A percentile compares a stretch with the other conserved stretches of the same genome.
These are phyloP conservation scores for Aspergillus amoenus DNA, from an alignment of 2,329 filamentous ascomycete genomes.

Conservation along the genomic window DNA sequence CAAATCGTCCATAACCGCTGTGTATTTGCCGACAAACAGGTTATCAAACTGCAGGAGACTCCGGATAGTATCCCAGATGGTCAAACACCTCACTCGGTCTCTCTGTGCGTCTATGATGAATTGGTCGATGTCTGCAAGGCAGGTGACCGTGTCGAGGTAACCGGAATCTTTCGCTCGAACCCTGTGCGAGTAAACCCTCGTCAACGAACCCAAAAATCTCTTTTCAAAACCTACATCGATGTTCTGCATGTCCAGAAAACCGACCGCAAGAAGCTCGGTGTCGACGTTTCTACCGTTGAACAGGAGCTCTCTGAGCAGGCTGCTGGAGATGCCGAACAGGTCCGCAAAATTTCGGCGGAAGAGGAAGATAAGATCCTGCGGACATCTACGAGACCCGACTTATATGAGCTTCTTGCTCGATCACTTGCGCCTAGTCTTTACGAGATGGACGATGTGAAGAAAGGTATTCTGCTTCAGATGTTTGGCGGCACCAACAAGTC, in stretches of 20 bases:
- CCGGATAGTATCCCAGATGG: constrained; percentile 92
- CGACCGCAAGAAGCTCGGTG: constrained; percentile 90
- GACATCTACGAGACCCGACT: constrained; percentile 75
- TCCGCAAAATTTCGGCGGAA: constrained; percentile 77
- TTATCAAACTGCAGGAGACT: constrained; percentile 97
- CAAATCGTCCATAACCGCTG: constrained; percentile 97
- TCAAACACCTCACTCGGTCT: constrained; percentile 96
- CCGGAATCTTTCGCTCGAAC: constrained; percentile 93
- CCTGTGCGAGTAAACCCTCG: constrained; percentile 92
- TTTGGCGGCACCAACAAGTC: constrained; percentile 98
- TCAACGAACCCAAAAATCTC: constrained; percentile 85
- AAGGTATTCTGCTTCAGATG: constrained; percentile 92
- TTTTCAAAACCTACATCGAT: constrained; percentile 98
- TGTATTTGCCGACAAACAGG: constrained; percentile 92
- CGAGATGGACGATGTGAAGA: constrained; percentile 98
- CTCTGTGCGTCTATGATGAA: constrained; percentile 93
- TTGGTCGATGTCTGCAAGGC: constrained; percentile 97
- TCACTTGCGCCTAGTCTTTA: constrained; percentile 94
- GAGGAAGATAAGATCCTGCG: constrained; percentile 86
- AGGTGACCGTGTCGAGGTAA: constrained; percentile 92
- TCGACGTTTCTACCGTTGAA: constrained; percentile 84
- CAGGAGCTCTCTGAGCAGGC: constrained; percentile 73
- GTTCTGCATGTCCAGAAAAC: constrained; percentile 95
- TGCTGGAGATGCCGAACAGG: constrained; percentile 74
- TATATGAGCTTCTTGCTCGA: constrained; percentile 88